A percentile compares a stretch with the other conserved stretches of the same genome.
phyloP scores from a whole-genome alignment of 202 grass and related monocot genomes.

The Hordeum pubiflorum region DNA sequence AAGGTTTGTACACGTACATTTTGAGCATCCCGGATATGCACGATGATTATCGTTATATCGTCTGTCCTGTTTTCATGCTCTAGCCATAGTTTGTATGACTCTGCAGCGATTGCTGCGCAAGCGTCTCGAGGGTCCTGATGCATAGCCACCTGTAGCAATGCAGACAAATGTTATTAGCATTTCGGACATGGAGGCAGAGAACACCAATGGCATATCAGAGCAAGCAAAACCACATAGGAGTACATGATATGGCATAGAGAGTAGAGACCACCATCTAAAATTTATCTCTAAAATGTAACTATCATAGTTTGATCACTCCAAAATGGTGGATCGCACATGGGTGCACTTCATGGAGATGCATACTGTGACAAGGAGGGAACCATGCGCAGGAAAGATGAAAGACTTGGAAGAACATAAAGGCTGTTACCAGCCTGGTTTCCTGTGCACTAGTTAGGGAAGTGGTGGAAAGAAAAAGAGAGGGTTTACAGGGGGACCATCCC shows the following conservation, averaged over 20 bases:
- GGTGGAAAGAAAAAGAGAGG: conserved; percentile 14
- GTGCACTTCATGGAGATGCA: not conserved
- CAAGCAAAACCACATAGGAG: not conserved
- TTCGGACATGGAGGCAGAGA: not conserved
- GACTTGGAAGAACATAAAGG: conserved; percentile 10
- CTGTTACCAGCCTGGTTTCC: conserved; percentile 27
- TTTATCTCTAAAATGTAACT: not conserved
- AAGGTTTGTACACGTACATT: conserved; percentile 47
- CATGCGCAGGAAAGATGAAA: not conserved
- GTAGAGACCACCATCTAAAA: not conserved
- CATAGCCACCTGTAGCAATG: conserved; percentile 52
- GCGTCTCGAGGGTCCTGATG: conserved; percentile 81
- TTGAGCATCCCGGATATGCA: conserved; percentile 71
- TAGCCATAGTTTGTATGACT: conserved; percentile 88
- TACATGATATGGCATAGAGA: not conserved
- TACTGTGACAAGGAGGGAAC: not conserved
- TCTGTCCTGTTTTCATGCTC: conserved; percentile 91
- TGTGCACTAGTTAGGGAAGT: not conserved
- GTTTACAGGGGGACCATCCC: conserved; percentile 12
- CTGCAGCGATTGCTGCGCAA: conserved; percentile 77
- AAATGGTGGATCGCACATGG: not conserved
- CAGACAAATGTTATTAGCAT: not conserved
- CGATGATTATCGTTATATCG: conserved; percentile 95
- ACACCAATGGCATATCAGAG: not conserved
- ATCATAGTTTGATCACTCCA: not conserved